Evolutionary conservation across 2,329 filamentous ascomycete species (phyloP), one percentile per base, ranked within the genome.

Genomic region (Nemania serpens): DNA sequence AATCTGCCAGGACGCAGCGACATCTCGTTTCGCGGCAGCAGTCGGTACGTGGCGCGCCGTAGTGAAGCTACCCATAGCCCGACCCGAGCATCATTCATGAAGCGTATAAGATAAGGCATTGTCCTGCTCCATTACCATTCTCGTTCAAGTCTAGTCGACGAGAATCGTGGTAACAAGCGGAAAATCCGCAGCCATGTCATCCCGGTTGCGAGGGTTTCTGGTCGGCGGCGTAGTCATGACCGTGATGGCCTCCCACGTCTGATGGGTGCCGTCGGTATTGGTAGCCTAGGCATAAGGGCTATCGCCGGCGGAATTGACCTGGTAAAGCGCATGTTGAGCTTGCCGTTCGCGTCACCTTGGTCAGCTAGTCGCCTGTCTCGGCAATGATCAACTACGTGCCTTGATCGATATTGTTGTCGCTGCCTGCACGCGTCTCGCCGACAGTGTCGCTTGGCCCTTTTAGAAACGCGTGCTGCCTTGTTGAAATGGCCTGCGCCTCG

Each of bases 271-370:
- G 59, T 86, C 85, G 57, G 78, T 74, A 69, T 88, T 87, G 71
- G 89, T 86, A 79, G 85, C 85, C 77, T 86, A 88, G 6, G 77
- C 82, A 75, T 87, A 89, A 1, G 86, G 86, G 17, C 87, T 87
- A 61, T 84, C 87, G 59, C 87, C 87, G 66, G 90, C 87, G 39
- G 79, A 79, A 75, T 89, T 89, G 72, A 89, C 85, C 73, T 89
- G 86, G 75, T 88, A 87, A 10, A 89, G 77, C 1, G 85, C 80
- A 89, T 88, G 67, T 76, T 76, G 62, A 89, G 68, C 57, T 79
- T 68, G 58, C 87, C 87, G 50, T 86, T 0, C 77, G 68, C 6
- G 77, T 79, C 67, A 89, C 76, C 75, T 89, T 86, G 11, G 87
- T 85, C 22, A 89, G 81, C 59, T 75, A 68, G 61, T 75, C 75